Evolutionary conservation across 2,329 filamentous ascomycete species (phyloP), one percentile per base, ranked within the genome.

Genomic region (Curvularia lunata): DNA sequence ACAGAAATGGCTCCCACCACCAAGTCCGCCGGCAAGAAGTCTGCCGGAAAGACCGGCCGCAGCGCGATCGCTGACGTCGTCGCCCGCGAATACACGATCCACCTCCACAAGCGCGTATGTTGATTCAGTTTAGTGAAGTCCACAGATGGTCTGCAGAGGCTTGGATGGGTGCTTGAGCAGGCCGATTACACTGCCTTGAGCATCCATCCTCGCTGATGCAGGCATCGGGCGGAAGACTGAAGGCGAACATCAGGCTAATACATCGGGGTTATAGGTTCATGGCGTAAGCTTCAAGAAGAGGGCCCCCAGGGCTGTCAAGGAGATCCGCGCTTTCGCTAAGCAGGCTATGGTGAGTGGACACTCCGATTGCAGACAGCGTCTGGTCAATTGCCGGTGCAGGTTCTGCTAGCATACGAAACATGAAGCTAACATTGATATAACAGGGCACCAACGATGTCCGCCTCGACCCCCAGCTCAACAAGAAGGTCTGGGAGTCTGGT

Each of bases 401-500:
- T 27, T 49, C 32, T 25, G 23, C 32, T 23, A 27, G 47, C 9
- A 40, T 21, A 43, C 8, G 13, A 16, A 43, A 32, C 8, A 38
- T 13, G 50, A 27, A 54, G 53, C 49, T 59, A 55, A 37, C 34
- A 37, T 7, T 28, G 59, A n/a, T n/a, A n/a, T 74, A 19, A 13
- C 32, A 99, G 95, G 94, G 94, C 80, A 99, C 95, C 84, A 83
- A 86, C 78, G 95, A 99, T 81, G 95, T 99, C 84, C 95, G 95
- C 77, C 84, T 99, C 79, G 95, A 99, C 88, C 95, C 95, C 78
- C 91, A 95, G 85, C 85, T 99, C 79, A 99, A 99, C 91, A 99
- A 99, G 91, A 98, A 99, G 88, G 94, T 99, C 81, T 99, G 95
- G 95, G 95, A 99, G 85, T 86, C 90, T 79, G 95, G 95, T 82